A percentile compares a stretch with the other conserved stretches of the same genome.
These are phyloP conservation scores for Aspergillus novofumigatus DNA, from an alignment of 2,329 filamentous ascomycete species.

Conservation along the genomic window DNA sequence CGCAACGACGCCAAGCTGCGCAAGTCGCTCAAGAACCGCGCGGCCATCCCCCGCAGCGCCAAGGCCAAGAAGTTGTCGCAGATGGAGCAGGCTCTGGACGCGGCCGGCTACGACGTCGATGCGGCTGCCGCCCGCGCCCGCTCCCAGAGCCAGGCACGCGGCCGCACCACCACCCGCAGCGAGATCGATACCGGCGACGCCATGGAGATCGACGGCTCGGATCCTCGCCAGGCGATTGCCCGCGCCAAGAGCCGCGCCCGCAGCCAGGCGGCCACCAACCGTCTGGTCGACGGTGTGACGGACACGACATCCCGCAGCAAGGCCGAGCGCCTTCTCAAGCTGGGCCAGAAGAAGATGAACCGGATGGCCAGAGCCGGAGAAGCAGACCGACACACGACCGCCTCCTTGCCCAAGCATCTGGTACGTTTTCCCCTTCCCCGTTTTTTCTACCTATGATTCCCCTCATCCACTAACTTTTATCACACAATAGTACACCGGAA, in stretches of 20 bases:
- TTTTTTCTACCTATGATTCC: neutral
- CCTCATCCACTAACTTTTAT: constrained; percentile 18
- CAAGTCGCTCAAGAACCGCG: constrained; percentile 95
- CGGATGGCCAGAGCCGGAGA: constrained; percentile 85
- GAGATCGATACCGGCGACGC: constrained; percentile 63
- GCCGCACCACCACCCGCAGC: constrained; percentile 61
- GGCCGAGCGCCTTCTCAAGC: constrained; percentile 80
- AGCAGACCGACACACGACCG: constrained; percentile 83
- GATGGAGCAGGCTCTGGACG: constrained; percentile 80
- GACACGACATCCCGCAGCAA: constrained; percentile 65
- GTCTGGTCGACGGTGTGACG: constrained; percentile 53
- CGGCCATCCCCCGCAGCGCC: constrained; percentile 79
- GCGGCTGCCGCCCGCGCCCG: constrained; percentile 70
- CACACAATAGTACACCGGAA: constrained; percentile 68
- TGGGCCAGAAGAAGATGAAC: constrained; percentile 98
- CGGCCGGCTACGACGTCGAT: constrained; percentile 78
- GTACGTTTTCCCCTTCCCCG: constrained; percentile 51
- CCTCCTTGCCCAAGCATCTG: constrained; percentile 83
- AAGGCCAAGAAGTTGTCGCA: constrained; percentile 78
- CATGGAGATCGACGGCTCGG: constrained; percentile 56
- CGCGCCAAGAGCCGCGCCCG: constrained; percentile 69
- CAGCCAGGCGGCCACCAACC: constrained; percentile 48
- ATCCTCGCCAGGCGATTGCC: constrained; percentile 48
- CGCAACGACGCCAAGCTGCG: constrained; percentile 92
- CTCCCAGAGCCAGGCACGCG: constrained; percentile 56